Evolutionary conservation across 179 eudicot species (phyloP).

Genomic region (Corrigiola litoralis): DNA sequence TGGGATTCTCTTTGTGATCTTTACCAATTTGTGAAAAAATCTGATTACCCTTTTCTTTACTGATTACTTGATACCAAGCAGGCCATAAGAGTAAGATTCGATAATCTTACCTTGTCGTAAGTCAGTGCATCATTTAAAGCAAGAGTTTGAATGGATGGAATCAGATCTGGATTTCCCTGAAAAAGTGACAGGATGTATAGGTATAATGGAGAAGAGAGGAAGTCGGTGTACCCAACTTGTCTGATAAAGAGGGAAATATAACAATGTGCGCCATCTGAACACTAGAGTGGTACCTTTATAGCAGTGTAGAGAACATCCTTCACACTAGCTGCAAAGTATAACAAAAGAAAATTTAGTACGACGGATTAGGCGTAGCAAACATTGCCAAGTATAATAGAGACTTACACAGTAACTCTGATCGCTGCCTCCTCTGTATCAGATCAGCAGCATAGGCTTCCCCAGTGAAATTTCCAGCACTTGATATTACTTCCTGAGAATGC

Average conservation of each 20-base stretch:
- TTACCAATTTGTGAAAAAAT: too few relatives aligned
- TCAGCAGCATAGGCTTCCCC: conserved; percentile 87
- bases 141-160: conserved; percentile 63
- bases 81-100: conserved; percentile 8
- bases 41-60: too few relatives aligned
- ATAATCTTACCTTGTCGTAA: conserved; percentile 72
- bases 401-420: conserved; percentile 82
- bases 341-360: conserved; percentile 17
- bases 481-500: conserved; percentile 55
- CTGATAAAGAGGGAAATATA: not conserved
- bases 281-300: conserved; percentile 47
- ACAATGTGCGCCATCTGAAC: not conserved
- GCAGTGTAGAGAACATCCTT: conserved; percentile 55
- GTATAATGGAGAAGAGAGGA: not conserved
- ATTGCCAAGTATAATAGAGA: not conserved
- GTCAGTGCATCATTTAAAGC: conserved; percentile 83
- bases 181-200: conserved; percentile 6
- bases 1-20: too few relatives aligned
- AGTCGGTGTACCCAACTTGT: not conserved
- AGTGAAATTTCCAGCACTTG: conserved; percentile 47
- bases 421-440: conserved; percentile 76
- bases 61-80: too few relatives aligned
- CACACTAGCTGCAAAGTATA: conserved; percentile 46
- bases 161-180: conserved; percentile 65
- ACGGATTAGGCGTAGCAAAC: not conserved